These are phyloP conservation scores for Globisporangium solare DNA, from an alignment of 352 stramenopile species.

Conservation along the genomic window DNA sequence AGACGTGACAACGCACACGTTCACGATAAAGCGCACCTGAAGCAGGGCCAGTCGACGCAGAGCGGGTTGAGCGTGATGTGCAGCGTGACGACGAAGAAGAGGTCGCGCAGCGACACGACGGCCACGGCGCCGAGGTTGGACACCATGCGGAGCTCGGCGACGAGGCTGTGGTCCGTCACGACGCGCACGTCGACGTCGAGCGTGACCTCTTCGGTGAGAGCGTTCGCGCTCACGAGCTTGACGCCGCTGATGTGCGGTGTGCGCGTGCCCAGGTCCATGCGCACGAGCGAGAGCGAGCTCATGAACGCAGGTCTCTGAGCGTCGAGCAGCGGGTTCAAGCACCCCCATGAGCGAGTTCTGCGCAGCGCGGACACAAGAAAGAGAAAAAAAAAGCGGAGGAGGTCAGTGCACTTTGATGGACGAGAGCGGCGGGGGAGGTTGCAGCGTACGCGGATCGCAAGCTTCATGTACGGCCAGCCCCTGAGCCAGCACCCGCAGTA, in stretches of 20 bases:
- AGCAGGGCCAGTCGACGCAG: slow-evolving; percentile 63
- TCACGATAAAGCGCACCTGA: slow-evolving; percentile 22
- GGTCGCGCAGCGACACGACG: slow-evolving; percentile 51
- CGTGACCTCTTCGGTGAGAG: slow-evolving; percentile 57
- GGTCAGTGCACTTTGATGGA: background rate
- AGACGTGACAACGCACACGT: background rate
- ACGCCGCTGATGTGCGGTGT: slow-evolving; percentile 61
- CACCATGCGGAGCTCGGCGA: slow-evolving; percentile 62
- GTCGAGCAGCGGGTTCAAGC: slow-evolving; percentile 61
- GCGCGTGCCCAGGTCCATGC: slow-evolving; percentile 50
- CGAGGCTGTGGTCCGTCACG: slow-evolving; percentile 53
- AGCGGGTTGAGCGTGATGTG: slow-evolving; percentile 72
- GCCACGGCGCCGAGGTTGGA: slow-evolving; percentile 55
- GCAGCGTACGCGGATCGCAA: slow-evolving; percentile 48
- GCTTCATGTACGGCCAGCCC: slow-evolving; percentile 71
- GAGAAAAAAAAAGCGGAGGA: background rate
- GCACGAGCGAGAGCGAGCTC: slow-evolving; percentile 52
- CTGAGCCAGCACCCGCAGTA: slow-evolving; percentile 15
- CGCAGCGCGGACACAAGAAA: background rate
- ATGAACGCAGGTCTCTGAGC: slow-evolving; percentile 59
- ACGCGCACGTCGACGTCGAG: slow-evolving; percentile 65
- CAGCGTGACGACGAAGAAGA: slow-evolving; percentile 66
- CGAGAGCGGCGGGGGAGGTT: background rate
- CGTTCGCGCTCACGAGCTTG: slow-evolving; percentile 62
- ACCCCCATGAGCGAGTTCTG: slow-evolving; percentile 62